phyloP scores from a whole-genome alignment of 2,329 filamentous ascomycete species.

The Paraphaeosphaeria sporulosa region DNA sequence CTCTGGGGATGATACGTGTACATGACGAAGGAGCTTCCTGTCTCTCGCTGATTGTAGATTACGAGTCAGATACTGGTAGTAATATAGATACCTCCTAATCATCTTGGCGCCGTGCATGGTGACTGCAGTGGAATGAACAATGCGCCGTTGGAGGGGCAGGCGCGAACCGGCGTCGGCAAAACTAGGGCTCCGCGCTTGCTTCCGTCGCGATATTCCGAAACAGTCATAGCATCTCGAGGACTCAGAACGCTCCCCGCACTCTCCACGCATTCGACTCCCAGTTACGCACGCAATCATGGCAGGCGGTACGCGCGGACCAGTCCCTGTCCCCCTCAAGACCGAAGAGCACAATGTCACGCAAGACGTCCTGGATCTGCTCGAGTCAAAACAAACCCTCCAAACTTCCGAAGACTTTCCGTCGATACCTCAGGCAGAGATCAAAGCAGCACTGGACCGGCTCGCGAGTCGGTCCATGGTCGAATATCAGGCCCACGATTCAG shows the following conservation, averaged over 20 bases:
- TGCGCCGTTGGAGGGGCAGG: not conserved
- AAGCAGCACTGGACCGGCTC: slow-evolving; percentile 87
- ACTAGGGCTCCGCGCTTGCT: slow-evolving; percentile 12
- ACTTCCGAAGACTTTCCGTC: slow-evolving; percentile 60
- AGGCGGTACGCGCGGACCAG: slow-evolving; percentile 56
- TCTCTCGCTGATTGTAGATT: slow-evolving; percentile 26
- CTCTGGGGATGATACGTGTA: slow-evolving; percentile 25
- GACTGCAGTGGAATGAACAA: not conserved
- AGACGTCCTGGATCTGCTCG: slow-evolving; percentile 78
- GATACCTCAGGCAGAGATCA: slow-evolving; percentile 64
- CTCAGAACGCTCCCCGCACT: slow-evolving; percentile 23
- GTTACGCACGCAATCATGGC: slow-evolving; percentile 47
- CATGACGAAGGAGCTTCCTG: slow-evolving; percentile 19
- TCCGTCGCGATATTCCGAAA: slow-evolving; percentile 18
- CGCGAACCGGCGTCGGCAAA: slow-evolving; percentile 19
- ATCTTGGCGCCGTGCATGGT: not conserved
- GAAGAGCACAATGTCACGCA: slow-evolving; percentile 67
- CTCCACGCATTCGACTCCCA: slow-evolving; percentile 22
- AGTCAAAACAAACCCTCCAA: slow-evolving; percentile 58
- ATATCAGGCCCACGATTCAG: slow-evolving; percentile 83
- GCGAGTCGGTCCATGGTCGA: slow-evolving; percentile 83
- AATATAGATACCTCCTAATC: slow-evolving; percentile 8
- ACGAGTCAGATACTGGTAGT: slow-evolving; percentile 1
- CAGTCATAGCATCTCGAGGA: slow-evolving; percentile 21
- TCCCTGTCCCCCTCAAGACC: slow-evolving; percentile 53